Conservation (phyloP, 2,329 filamentous ascomycete genomes). For the Xylariaceae sp. region DNA sequence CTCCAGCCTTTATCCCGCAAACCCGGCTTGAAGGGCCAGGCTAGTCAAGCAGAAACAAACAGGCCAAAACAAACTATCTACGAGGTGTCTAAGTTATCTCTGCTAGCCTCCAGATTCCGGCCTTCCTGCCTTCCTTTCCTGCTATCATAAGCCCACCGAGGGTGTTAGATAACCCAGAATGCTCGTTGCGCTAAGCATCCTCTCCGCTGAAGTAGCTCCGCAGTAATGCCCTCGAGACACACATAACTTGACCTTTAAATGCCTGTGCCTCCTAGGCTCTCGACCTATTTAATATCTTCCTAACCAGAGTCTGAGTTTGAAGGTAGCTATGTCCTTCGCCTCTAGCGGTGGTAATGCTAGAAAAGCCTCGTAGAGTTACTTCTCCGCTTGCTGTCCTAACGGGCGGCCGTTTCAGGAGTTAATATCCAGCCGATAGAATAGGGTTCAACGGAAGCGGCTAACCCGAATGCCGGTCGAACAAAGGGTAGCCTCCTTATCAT, state of each 20-base stretch:
- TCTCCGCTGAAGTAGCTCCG: background rate
- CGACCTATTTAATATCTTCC: constrained; percentile 2
- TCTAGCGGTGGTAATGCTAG: constrained; percentile 3
- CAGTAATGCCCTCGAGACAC: background rate
- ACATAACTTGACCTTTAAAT: background rate
- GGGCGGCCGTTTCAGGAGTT: background rate
- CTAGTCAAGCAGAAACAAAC: constrained; percentile 19
- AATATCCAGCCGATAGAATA: background rate
- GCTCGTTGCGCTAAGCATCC: background rate
- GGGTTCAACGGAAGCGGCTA: background rate
- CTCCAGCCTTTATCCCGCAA: constrained; percentile 17
- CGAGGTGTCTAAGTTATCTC: constrained; percentile 18
- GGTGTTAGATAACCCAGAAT: background rate
- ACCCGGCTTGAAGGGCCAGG: constrained; percentile 13
- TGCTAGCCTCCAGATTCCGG: constrained; percentile 2
- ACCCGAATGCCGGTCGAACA: background rate
- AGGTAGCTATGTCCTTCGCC: background rate
- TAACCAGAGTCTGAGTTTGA: background rate
- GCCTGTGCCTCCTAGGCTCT: background rate
- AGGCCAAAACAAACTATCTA: constrained; percentile 27
- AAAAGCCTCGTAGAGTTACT: background rate
- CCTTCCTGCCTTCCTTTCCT: constrained; percentile 1
- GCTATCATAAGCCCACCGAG: constrained; percentile 1
- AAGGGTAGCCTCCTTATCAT: background rate
- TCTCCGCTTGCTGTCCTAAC: background rate